Conservation (phyloP, 495 filamentous ascomycete species). For the Acidiella bohemica region DNA sequence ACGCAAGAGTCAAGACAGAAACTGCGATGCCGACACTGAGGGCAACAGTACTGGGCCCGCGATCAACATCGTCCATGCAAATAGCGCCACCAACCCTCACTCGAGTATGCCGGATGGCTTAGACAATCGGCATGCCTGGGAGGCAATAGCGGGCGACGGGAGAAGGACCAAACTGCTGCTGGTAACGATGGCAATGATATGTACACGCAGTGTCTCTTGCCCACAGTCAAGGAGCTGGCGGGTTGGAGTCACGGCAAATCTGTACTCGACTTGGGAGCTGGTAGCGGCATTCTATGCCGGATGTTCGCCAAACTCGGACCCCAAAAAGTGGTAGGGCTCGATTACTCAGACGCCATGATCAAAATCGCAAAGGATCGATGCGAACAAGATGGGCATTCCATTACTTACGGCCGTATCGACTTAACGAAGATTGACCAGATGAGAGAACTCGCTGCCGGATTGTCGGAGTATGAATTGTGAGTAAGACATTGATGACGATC, state of each 20-base stretch:
- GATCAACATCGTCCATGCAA: too few species aligned
- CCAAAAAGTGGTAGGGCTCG: constrained; percentile 1
- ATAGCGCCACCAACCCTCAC: too few species aligned
- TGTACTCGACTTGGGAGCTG: constrained; percentile 6
- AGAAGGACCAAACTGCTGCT: not conserved
- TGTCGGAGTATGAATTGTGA: not conserved
- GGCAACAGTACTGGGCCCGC: too few species aligned
- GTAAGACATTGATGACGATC: too few species aligned
- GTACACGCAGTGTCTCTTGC: constrained; percentile 4
- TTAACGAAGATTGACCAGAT: constrained; percentile 5
- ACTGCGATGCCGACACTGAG: too few species aligned
- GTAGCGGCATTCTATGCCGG: constrained; percentile 6
- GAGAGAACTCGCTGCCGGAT: not conserved
- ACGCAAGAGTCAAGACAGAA: too few species aligned
- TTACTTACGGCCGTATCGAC: constrained; percentile 3
- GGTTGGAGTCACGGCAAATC: not conserved
- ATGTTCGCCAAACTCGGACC: not conserved
- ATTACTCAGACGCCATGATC: constrained; percentile 3
- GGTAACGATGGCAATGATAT: constrained; percentile 8
- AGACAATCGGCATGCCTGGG: constrained; percentile 5
- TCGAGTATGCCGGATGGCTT: too few species aligned
- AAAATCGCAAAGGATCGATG: not conserved
- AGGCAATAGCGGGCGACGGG: constrained; percentile 1
- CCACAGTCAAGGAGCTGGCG: not conserved
- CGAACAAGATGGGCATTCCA: not conserved